phyloP scores from a whole-genome alignment of 768 basidiomycete species.

The Cystofilobasidium capitatum region DNA sequence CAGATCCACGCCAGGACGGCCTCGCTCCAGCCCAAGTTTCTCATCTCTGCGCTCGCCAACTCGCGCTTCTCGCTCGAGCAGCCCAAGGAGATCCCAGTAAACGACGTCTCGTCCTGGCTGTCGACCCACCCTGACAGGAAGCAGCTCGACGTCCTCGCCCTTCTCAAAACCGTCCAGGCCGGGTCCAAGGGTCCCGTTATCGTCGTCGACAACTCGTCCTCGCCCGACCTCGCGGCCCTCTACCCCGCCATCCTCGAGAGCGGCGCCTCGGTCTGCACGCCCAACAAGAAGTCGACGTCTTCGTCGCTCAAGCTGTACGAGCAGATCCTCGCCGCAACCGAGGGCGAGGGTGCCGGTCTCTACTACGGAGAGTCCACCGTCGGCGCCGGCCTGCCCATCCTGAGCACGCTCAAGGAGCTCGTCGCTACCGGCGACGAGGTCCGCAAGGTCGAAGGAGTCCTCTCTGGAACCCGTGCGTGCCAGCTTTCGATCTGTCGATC shows the following conservation, averaged over 20 bases:
- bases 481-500: neutral
- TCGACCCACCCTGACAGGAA: slow-evolving; percentile 5
- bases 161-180: slow-evolving; percentile 5
- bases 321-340: slow-evolving; percentile 53
- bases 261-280: slow-evolving; percentile 82
- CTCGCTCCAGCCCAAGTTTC: slow-evolving; percentile 42
- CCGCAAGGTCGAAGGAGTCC: slow-evolving; percentile 78
- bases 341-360: slow-evolving; percentile 40
- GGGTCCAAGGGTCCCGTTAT: slow-evolving; percentile 44
- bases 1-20: slow-evolving; percentile 61
- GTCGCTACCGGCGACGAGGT: slow-evolving; percentile 86
- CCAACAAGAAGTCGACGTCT: slow-evolving; percentile 95
- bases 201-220: slow-evolving; percentile 84
- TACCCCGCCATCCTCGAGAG: slow-evolving; percentile 71
- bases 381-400: slow-evolving; percentile 87
- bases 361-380: slow-evolving; percentile 71
- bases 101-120: slow-evolving; percentile 5
- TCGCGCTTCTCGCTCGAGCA: slow-evolving; percentile 32
- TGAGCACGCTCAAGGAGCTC: slow-evolving; percentile 83
- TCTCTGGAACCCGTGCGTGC: slow-evolving; percentile 67
- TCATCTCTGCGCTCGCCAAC: slow-evolving; percentile 42
- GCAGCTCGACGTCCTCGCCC: slow-evolving; percentile 13
- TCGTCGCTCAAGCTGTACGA: slow-evolving; percentile 59
- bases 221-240: slow-evolving; percentile 63
- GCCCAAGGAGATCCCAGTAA: neutral